Conservation (phyloP, 257 asterid species). For the Primulina tabacum region DNA sequence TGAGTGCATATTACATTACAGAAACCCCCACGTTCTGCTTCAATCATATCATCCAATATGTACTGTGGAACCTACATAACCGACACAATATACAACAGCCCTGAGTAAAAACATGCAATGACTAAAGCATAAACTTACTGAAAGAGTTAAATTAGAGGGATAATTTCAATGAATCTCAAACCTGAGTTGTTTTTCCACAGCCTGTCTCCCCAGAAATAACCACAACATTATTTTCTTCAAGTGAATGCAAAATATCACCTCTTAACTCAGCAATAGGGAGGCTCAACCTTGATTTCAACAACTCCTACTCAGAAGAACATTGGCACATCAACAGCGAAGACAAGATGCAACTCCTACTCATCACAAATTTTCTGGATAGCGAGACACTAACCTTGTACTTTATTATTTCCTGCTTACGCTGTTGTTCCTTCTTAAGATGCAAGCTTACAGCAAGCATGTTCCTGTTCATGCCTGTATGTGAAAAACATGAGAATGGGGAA, state of each 20-base stretch:
- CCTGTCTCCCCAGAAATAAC: constrained; percentile 98
- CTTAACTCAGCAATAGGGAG: constrained; percentile 88
- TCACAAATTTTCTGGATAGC: constrained; percentile 17
- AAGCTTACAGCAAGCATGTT: constrained; percentile 55
- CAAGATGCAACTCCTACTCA: constrained; percentile 13
- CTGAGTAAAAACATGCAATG: background rate
- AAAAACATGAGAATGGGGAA: constrained; percentile 25
- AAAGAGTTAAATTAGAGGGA: constrained; percentile 19
- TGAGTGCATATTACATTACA: constrained; percentile 95
- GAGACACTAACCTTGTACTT: constrained; percentile 66
- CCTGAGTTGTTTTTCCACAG: constrained; percentile 99
- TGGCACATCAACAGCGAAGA: constrained; percentile 24
- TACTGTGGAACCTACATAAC: constrained; percentile 86
- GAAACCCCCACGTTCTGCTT: constrained; percentile 76
- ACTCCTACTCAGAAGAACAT: constrained; percentile 50
- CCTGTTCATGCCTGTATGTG: constrained; percentile 40
- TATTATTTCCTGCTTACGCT: constrained; percentile 53
- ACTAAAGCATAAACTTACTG: constrained; percentile 8
- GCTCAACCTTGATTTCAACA: constrained; percentile 66
- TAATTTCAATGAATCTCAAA: constrained; percentile 29
- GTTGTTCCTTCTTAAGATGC: constrained; percentile 58
- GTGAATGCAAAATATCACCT: constrained; percentile 60
- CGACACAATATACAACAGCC: constrained; percentile 21
- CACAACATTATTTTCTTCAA: constrained; percentile 69
- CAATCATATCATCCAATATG: constrained; percentile 91